Evolutionary conservation across 1,284 basidiomycete genomes (phyloP).

Genomic region (Crucibulum cyathiforme): DNA sequence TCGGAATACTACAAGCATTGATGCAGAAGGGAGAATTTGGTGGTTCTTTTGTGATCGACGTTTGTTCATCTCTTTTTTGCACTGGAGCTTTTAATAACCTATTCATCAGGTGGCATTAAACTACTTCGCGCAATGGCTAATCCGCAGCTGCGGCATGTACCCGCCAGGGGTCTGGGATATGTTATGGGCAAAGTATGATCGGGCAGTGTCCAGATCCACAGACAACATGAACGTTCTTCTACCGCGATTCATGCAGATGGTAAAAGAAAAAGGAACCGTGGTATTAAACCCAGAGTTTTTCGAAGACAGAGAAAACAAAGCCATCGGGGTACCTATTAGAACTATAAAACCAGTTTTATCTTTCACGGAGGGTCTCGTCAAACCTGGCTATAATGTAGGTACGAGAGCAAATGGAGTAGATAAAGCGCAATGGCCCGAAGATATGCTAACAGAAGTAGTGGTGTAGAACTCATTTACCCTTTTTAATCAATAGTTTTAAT

Average conservation of each 20-base stretch:
- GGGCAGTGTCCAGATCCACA: constrained; percentile 9
- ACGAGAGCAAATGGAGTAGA: constrained; percentile 25
- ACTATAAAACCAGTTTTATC: constrained; percentile 22
- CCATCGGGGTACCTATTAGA: constrained; percentile 13
- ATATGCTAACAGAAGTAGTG: constrained; percentile 17
- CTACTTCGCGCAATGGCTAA: constrained; percentile 26
- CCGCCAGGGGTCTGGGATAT: constrained; percentile 20
- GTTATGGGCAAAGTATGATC: constrained; percentile 15
- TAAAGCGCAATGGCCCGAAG: constrained; percentile 17
- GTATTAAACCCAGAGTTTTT: constrained; percentile 22
- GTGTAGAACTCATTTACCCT: background rate
- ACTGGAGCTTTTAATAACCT: background rate
- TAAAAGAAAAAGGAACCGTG: constrained; percentile 9
- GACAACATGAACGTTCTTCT: constrained; percentile 18
- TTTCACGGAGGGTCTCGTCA: constrained; percentile 18
- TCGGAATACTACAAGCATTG: constrained; percentile 18
- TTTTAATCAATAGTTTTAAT: too few species aligned
- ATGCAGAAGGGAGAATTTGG: constrained; percentile 16
- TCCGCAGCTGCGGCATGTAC: constrained; percentile 14
- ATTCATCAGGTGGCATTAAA: constrained; percentile 17
- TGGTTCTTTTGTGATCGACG: constrained; percentile 22
- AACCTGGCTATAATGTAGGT: constrained; percentile 23
- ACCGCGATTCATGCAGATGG: constrained; percentile 8
- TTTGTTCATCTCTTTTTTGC: background rate
- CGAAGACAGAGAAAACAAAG: constrained; percentile 17